These are phyloP conservation scores for Pythium apleroticum DNA, from an alignment of 352 stramenopile species.

Conservation along the genomic window DNA sequence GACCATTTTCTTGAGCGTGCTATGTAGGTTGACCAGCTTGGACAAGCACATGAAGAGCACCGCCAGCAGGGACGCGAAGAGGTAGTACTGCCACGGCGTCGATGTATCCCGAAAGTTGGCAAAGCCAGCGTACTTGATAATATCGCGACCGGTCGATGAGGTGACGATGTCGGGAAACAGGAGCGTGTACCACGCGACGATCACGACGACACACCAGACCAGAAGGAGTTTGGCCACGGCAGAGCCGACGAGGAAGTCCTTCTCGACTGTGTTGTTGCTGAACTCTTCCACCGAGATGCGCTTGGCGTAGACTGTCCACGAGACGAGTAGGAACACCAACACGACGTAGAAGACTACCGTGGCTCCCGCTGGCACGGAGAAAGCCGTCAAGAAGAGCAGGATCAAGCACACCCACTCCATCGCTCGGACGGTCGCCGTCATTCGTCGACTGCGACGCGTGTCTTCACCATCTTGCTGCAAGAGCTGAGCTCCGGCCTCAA, in stretches of 20 bases:
- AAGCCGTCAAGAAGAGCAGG: constrained; percentile 60
- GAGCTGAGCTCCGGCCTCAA: constrained; percentile 51
- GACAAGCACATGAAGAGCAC: constrained; percentile 60
- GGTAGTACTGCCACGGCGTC: constrained; percentile 64
- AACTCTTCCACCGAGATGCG: constrained; percentile 64
- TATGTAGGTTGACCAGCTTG: constrained; percentile 75
- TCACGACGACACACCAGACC: constrained; percentile 42
- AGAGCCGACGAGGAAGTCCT: constrained; percentile 48
- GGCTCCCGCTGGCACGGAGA: constrained; percentile 56
- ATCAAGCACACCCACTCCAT: constrained; percentile 46
- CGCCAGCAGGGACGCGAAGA: constrained; percentile 57
- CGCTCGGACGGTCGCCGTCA: constrained; percentile 33
- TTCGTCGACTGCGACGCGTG: constrained; percentile 29
- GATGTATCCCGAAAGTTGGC: constrained; percentile 44
- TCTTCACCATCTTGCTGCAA: constrained; percentile 35
- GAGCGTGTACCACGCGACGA: constrained; percentile 58
- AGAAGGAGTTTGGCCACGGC: constrained; percentile 44
- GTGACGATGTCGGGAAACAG: constrained; percentile 43
- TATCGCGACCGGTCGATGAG: constrained; percentile 31
- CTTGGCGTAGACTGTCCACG: constrained; percentile 67
- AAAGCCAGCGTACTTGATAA: constrained; percentile 63
- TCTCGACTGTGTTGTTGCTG: constrained; percentile 10
- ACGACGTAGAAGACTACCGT: constrained; percentile 63
- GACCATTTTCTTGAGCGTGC: constrained; percentile 11
- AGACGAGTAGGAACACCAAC: constrained; percentile 52